Evolutionary conservation across 2,329 filamentous ascomycete species (phyloP).

Genomic region (Diplodia seriata): DNA sequence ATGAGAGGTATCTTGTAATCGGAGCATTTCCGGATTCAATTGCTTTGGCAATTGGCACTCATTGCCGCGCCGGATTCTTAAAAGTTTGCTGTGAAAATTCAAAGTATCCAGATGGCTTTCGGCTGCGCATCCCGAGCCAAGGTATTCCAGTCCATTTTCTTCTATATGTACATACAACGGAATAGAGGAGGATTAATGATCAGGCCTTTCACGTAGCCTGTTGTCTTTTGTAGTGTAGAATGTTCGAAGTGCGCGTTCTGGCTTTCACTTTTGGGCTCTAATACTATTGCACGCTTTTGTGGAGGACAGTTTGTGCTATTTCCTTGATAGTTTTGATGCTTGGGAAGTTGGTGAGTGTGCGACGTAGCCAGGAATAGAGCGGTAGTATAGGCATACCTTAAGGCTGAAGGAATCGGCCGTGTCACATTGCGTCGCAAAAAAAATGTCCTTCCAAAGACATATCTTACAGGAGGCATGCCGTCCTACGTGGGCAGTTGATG

Average conservation of each 20-base stretch:
- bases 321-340: constrained; percentile 52
- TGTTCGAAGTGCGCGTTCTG: constrained; percentile 57
- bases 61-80: background rate
- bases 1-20: background rate
- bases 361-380: background rate
- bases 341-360: constrained; percentile 46
- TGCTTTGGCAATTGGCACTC: background rate
- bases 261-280: constrained; percentile 52
- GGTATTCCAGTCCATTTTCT: too few relatives aligned
- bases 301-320: constrained; percentile 53
- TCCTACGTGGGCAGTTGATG: too few relatives aligned
- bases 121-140: too few relatives aligned
- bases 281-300: constrained; percentile 52
- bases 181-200: constrained; percentile 66
- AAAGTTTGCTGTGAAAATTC: background rate
- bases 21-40: background rate
- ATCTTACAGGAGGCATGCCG: too few relatives aligned
- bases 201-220: constrained; percentile 46
- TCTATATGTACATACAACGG: constrained; percentile 53
- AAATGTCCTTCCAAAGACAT: too few relatives aligned
- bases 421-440: too few relatives aligned
- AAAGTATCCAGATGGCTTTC: background rate
- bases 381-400: background rate
- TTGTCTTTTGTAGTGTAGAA: constrained; percentile 49
- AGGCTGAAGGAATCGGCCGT: background rate